Conservation (phyloP, 208 protist genomes). For the Trypanosoma vivax region DNA sequence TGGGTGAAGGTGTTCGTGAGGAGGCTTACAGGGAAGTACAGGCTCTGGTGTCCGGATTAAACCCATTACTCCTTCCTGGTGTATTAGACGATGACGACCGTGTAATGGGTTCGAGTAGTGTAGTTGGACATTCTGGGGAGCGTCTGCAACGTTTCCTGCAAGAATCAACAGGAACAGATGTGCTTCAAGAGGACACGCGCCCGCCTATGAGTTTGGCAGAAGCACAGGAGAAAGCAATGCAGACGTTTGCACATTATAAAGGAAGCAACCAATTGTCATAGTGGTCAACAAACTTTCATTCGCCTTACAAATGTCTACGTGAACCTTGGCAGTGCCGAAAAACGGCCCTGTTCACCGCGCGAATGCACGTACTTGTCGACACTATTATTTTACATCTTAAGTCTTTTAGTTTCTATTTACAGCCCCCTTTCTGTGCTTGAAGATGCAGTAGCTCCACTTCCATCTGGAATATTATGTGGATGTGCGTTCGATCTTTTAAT, state of each 20-base stretch:
- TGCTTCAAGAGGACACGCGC: conserved; percentile 22
- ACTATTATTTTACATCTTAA: no score
- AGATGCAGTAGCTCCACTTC: conserved; percentile 7
- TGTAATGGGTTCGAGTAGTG: conserved; percentile 9
- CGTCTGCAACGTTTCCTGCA: conserved; percentile 49
- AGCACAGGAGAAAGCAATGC: conserved; percentile 39
- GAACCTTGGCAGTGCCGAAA: neutral
- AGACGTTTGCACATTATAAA: conserved; percentile 23
- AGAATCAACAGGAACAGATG: conserved; percentile 53
- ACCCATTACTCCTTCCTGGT: conserved; percentile 23
- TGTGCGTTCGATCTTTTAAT: no score
- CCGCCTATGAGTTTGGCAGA: conserved; percentile 32
- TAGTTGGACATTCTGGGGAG: conserved; percentile 13
- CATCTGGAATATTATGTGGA: neutral
- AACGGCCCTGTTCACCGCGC: no score
- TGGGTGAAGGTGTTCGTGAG: conserved; percentile 52
- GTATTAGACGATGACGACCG: conserved; percentile 24
- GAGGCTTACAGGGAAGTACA: conserved; percentile 53
- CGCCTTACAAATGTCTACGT: neutral
- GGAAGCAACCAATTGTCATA: neutral
- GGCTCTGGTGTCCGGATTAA: conserved; percentile 38
- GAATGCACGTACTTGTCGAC: no score
- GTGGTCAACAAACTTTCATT: neutral
- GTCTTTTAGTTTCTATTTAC: no score
- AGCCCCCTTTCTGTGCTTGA: conserved; percentile 6